These are phyloP conservation scores for Phytopythium vexans DNA, from an alignment of 352 stramenopile species.

Conservation along the genomic window DNA sequence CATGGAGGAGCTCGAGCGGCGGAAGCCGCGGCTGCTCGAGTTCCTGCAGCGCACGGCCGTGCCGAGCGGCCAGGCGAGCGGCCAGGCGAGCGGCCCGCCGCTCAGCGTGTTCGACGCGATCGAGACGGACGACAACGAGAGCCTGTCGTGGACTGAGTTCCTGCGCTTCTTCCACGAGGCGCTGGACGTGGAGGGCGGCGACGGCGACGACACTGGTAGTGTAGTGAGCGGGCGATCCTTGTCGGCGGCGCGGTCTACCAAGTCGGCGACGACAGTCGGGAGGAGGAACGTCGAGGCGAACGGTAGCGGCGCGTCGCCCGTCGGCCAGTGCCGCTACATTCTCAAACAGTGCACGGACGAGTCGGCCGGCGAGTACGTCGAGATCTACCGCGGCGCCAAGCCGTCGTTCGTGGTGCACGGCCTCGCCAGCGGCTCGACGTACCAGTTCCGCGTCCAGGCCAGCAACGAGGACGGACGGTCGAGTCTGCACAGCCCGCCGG, in stretches of 20 bases:
- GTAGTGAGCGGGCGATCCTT: neutral
- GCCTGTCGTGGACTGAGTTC: constrained; percentile 86
- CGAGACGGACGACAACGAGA: constrained; percentile 88
- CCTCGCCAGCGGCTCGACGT: constrained; percentile 77
- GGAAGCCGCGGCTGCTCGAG: constrained; percentile 65
- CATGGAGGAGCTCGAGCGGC: constrained; percentile 81
- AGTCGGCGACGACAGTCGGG: constrained; percentile 3
- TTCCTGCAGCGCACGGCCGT: constrained; percentile 69
- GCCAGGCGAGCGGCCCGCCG: constrained; percentile 12
- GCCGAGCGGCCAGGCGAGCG: neutral
- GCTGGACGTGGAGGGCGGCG: constrained; percentile 29
- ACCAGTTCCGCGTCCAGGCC: constrained; percentile 87
- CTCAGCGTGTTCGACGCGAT: constrained; percentile 88
- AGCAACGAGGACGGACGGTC: constrained; percentile 69
- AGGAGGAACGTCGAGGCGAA: constrained; percentile 11
- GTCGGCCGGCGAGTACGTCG: constrained; percentile 73
- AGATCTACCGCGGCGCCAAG: constrained; percentile 79
- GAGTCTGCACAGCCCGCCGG: constrained; percentile 66
- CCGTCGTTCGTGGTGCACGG: constrained; percentile 72
- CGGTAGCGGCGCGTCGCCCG: constrained; percentile 7
- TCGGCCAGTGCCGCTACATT: constrained; percentile 60
- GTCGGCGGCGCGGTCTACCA: too few species aligned
- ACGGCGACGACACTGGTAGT: neutral
- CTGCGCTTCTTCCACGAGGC: constrained; percentile 68
- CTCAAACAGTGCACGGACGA: constrained; percentile 87